phyloP scores from a whole-genome alignment of 1,139 yeast species.

The Kluyveromyces sp. region DNA sequence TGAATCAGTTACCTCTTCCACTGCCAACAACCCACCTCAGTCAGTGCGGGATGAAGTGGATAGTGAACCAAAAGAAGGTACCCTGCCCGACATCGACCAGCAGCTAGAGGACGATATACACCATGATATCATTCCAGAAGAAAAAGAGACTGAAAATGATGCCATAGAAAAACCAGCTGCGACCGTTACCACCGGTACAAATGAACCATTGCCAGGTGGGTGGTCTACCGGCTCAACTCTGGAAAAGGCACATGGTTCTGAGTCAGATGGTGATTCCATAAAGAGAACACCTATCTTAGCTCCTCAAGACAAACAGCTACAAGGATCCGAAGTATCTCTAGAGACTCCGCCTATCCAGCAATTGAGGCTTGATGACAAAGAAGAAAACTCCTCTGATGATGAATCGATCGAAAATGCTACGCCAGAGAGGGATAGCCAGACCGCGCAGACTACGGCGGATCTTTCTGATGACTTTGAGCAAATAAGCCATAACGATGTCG shows the following conservation, averaged over 20 bases:
- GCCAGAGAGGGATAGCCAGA: slow-evolving; percentile 24
- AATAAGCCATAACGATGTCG: slow-evolving; percentile 24
- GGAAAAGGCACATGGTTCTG: slow-evolving; percentile 8
- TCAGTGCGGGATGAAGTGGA: slow-evolving; percentile 46
- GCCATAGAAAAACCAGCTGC: slow-evolving; percentile 9
- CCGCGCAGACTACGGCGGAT: slow-evolving; percentile 20
- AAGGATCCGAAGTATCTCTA: slow-evolving; percentile 27
- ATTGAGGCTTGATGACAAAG: slow-evolving; percentile 54
- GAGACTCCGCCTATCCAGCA: slow-evolving; percentile 74
- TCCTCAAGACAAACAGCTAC: slow-evolving; percentile 5
- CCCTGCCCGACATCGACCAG: slow-evolving; percentile 5
- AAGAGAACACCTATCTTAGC: slow-evolving; percentile 7
- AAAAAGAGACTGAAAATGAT: slow-evolving; percentile 12
- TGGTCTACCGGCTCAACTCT: slow-evolving; percentile 12
- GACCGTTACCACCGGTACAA: not conserved
- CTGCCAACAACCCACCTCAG: slow-evolving; percentile 84
- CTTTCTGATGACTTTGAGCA: slow-evolving; percentile 25
- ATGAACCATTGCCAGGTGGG: slow-evolving; percentile 19
- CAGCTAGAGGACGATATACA: slow-evolving; percentile 15
- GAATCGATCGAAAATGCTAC: slow-evolving; percentile 19
- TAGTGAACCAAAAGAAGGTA: slow-evolving; percentile 8
- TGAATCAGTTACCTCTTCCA: slow-evolving; percentile 81
- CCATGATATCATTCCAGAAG: slow-evolving; percentile 12
- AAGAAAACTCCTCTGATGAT: slow-evolving; percentile 43
- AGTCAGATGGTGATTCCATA: slow-evolving; percentile 7